Evolutionary conservation across 352 stramenopile species (phyloP).

Genomic region (Globisporangium lucens): DNA sequence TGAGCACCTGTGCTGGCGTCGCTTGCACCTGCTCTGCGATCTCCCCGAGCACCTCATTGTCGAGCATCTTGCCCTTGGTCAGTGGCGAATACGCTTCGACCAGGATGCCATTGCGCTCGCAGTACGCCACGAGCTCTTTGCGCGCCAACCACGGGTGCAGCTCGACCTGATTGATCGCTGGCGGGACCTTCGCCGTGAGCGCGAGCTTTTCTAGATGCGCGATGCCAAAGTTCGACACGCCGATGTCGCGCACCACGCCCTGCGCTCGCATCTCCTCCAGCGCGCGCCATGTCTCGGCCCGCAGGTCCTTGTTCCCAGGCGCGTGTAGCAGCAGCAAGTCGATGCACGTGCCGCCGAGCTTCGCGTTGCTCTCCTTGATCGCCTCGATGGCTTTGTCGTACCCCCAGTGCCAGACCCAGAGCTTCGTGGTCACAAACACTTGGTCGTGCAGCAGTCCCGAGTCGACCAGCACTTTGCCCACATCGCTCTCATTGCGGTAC

Average conservation of each 20-base stretch:
- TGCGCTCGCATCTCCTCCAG: constrained; percentile 45
- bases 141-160: constrained; percentile 72
- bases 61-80: constrained; percentile 17
- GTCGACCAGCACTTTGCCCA: constrained; percentile 68
- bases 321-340: constrained; percentile 77
- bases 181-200: constrained; percentile 45
- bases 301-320: constrained; percentile 37
- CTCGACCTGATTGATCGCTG: constrained; percentile 82
- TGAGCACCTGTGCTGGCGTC: constrained; percentile 48
- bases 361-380: constrained; percentile 44
- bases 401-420: constrained; percentile 51
- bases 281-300: constrained; percentile 46
- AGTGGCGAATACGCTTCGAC: constrained; percentile 56
- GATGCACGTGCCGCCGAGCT: constrained; percentile 74
- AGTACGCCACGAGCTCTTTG: constrained; percentile 57
- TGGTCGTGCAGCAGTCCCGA: constrained; percentile 64
- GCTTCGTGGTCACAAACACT: constrained; percentile 87
- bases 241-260: constrained; percentile 75
- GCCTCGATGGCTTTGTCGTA: constrained; percentile 63
- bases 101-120: constrained; percentile 40
- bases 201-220: constrained; percentile 79
- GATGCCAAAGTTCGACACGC: constrained; percentile 89
- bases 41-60: constrained; percentile 24
- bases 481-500: constrained; percentile 87
- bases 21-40: constrained; percentile 33